A percentile compares a stretch with the other conserved stretches of the same genome.
Conservation (phyloP, 768 basidiomycete species). For the Boletus rubropictus region DNA sequence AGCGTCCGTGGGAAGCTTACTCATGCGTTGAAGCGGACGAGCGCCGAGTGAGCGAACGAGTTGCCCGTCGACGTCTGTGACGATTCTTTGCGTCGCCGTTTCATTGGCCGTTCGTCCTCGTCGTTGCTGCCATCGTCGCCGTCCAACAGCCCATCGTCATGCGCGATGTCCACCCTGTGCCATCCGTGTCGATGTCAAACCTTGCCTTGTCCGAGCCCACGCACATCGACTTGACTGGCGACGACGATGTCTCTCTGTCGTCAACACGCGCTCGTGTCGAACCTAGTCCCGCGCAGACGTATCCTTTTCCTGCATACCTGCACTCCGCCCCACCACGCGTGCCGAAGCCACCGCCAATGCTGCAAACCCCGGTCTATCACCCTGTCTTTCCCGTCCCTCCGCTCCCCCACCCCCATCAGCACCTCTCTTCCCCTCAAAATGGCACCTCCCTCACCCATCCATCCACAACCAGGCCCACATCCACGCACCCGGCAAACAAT, state of each 20-base stretch:
- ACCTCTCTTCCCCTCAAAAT: conserved; percentile 22
- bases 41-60: conserved; percentile 17
- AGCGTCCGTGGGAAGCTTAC: conserved; percentile 23
- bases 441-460: conserved; percentile 21
- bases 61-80: conserved; percentile 10
- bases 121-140: conserved; percentile 1
- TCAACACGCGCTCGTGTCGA: conserved; percentile 30
- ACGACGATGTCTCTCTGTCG: conserved; percentile 49
- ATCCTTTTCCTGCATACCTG: conserved; percentile 21
- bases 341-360: conserved; percentile 21
- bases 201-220: conserved; percentile 39
- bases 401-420: conserved; percentile 18
- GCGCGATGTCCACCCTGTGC: conserved; percentile 25
- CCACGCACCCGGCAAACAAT: conserved; percentile 37
- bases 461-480: conserved; percentile 13
- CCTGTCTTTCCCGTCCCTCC: conserved; percentile 48
- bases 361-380: conserved; percentile 35
- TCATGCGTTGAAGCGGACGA: conserved; percentile 12
- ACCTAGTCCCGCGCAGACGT: conserved; percentile 35
- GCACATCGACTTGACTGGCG: conserved; percentile 67
- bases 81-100: conserved; percentile 16
- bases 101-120: background rate
- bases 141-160: conserved; percentile 13
- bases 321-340: conserved; percentile 22
- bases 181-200: conserved; percentile 33